These are phyloP conservation scores for Pseudonitzschia multiseries DNA, from an alignment of 108 stramenopile genomes.

Conservation along the genomic window DNA sequence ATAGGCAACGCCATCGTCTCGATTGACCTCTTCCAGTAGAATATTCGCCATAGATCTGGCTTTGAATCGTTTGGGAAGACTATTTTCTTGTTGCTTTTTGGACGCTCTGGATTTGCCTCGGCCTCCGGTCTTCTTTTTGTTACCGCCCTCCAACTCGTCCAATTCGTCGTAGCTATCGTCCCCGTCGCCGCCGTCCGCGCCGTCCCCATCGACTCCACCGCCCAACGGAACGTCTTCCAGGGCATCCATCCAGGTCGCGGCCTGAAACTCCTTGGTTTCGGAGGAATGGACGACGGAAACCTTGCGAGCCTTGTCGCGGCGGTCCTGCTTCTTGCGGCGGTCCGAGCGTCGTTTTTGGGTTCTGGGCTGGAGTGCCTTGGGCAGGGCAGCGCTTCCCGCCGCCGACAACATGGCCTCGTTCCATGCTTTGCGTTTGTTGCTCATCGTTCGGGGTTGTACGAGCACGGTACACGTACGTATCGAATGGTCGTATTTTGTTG, in stretches of 20 bases:
- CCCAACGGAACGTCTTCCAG: slow-evolving; percentile 62
- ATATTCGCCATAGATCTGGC: slow-evolving; percentile 78
- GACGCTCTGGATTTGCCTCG: slow-evolving; percentile 17
- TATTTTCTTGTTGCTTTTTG: slow-evolving; percentile 24
- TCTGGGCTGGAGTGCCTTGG: slow-evolving; percentile 36
- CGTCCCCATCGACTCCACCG: slow-evolving; percentile 9
- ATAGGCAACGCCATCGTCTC: slow-evolving; percentile 62
- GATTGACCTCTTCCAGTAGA: slow-evolving; percentile 71
- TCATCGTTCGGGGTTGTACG: neutral
- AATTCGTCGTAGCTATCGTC: slow-evolving; percentile 84
- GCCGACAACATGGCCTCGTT: slow-evolving; percentile 87
- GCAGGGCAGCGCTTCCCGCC: slow-evolving; percentile 58
- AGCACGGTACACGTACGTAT: neutral
- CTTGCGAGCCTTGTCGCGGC: slow-evolving; percentile 82
- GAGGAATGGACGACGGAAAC: slow-evolving; percentile 26
- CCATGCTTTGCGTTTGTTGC: slow-evolving; percentile 79
- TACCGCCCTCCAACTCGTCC: slow-evolving; percentile 60
- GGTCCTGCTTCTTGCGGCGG: slow-evolving; percentile 60
- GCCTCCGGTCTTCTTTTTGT: slow-evolving; percentile 27
- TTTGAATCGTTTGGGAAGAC: slow-evolving; percentile 70
- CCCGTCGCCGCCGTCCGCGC: slow-evolving; percentile 42
- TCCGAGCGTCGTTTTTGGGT: slow-evolving; percentile 53
- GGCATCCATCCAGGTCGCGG: slow-evolving; percentile 78
- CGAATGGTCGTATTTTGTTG: no score
- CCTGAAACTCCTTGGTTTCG: slow-evolving; percentile 46